phyloP scores from a whole-genome alignment of 2,329 filamentous ascomycete genomes.

The Phyllosticta citribraziliensis region DNA sequence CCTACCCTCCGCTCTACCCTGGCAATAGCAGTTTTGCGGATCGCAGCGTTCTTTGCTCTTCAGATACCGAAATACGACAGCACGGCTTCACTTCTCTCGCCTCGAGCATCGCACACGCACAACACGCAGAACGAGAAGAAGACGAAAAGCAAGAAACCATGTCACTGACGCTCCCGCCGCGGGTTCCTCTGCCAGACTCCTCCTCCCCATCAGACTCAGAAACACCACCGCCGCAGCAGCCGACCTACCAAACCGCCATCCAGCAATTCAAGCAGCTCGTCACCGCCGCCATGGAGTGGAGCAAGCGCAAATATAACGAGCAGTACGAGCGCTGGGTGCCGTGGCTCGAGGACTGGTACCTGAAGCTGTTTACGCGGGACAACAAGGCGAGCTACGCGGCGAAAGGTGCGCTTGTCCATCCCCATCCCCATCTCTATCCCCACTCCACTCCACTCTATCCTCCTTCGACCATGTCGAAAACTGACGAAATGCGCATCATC shows the following conservation, averaged over 20 bases:
- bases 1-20: neutral
- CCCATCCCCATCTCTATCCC: neutral
- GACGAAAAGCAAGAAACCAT: neutral
- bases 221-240: neutral
- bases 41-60: no score
- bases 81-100: neutral
- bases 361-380: slow-evolving; percentile 64
- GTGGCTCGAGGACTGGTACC: slow-evolving; percentile 65
- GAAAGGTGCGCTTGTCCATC: slow-evolving; percentile 43
- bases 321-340: slow-evolving; percentile 69
- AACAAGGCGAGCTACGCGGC: slow-evolving; percentile 66
- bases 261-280: neutral
- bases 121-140: no score
- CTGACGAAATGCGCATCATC: neutral
- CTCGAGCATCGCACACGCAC: neutral
- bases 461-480: neutral
- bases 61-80: no score
- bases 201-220: neutral
- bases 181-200: neutral
- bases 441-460: neutral
- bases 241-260: neutral
- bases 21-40: neutral
- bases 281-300: slow-evolving; percentile 33
- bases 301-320: slow-evolving; percentile 55
- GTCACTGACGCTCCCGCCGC: neutral